Percentiles rank a stretch among this genome's conserved stretches.
Evolutionary conservation across 257 asterid species (phyloP).

Genomic region (Przewalskia tangutica): DNA sequence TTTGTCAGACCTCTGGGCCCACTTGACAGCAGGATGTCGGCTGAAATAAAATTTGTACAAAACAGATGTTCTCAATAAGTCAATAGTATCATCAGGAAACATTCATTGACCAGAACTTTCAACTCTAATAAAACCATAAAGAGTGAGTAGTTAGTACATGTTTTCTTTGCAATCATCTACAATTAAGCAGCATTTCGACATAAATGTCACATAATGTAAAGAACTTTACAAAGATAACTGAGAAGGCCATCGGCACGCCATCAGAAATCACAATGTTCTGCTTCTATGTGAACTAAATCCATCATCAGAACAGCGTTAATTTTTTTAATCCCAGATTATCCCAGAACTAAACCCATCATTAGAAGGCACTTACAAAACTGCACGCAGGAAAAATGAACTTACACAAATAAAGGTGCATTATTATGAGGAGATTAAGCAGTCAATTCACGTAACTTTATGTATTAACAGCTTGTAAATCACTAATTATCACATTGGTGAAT

Average conservation of each 20-base stretch:
- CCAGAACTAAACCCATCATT: not conserved
- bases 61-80: not conserved
- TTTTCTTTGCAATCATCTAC: not conserved
- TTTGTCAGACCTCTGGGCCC: slow-evolving; percentile 67
- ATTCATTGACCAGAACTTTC: not conserved
- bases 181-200: not conserved
- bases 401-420: not conserved
- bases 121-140: not conserved
- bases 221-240: not conserved
- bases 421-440: not conserved
- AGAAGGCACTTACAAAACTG: not conserved
- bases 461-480: not conserved
- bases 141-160: not conserved
- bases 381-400: not conserved
- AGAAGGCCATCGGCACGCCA: not conserved
- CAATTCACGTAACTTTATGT: not conserved
- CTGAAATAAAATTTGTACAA: slow-evolving; percentile 12
- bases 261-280: not conserved
- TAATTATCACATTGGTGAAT: not conserved
- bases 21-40: slow-evolving; percentile 53
- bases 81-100: not conserved
- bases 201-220: not conserved
- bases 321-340: not conserved
- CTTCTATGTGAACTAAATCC: not conserved
- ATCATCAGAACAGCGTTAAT: not conserved